These are phyloP conservation scores for Phytophthora parvispora DNA, from an alignment of 352 stramenopile species.

Conservation along the genomic window DNA sequence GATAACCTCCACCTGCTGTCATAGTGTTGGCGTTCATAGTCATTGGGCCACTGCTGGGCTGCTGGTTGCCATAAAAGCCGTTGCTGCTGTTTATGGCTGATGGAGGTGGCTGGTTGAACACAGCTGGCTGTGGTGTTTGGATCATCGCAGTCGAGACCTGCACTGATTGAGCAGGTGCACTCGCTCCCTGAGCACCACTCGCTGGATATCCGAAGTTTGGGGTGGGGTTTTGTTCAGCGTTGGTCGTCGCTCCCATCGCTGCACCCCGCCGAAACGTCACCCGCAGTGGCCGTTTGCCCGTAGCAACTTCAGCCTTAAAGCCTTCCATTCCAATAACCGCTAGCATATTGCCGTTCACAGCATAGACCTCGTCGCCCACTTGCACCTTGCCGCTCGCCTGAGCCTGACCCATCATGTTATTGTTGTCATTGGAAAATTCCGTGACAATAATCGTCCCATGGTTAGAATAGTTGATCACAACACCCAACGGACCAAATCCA, in stretches of 20 bases:
- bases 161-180: conserved; percentile 7
- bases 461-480: conserved; percentile 89
- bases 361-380: conserved; percentile 84
- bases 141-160: conserved; percentile 21
- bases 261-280: conserved; percentile 72
- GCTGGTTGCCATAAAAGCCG: conserved; percentile 23
- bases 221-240: background rate
- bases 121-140: conserved; percentile 22
- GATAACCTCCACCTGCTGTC: conserved; percentile 16
- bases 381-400: conserved; percentile 75
- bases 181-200: conserved; percentile 7
- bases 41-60: conserved; percentile 22
- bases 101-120: conserved; percentile 24
- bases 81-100: conserved; percentile 12
- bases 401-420: conserved; percentile 78
- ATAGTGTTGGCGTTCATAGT: conserved; percentile 3
- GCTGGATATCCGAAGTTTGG: conserved; percentile 14
- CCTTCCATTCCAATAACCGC: conserved; percentile 84
- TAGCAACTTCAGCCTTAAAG: conserved; percentile 78
- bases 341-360: conserved; percentile 74
- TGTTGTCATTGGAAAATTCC: conserved; percentile 81
- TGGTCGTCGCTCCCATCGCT: conserved; percentile 7
- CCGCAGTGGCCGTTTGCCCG: conserved; percentile 64
- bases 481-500: conserved; percentile 70
- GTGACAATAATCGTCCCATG: conserved; percentile 81